Evolutionary conservation across 192 early-diverging fungal species (phyloP), one percentile per base, ranked within the genome.

Genomic region (Coemansia sp.): DNA sequence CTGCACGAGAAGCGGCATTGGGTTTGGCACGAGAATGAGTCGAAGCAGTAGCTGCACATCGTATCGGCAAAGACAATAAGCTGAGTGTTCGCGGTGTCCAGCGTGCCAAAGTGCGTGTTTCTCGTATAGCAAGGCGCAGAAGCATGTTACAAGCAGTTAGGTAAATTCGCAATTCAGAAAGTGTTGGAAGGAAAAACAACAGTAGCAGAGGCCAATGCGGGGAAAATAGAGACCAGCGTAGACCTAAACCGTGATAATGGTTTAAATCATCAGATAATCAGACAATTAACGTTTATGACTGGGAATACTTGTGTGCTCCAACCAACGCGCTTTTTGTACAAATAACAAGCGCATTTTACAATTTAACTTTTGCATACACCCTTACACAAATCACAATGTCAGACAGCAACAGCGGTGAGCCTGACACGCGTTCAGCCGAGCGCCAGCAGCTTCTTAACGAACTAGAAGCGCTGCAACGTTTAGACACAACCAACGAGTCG

Each of bases 401-500:
- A n/a, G 15, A 46, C 42, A 14, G 14, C n/a, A 17, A 46, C 42
- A 46, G 42, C 15, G 25, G 31, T 26, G 53, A 25, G 15, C 31
- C 23, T 9, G 26, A 26, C 53, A 25, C 53, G 24, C 26, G 18
- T 28, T 15, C 37, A 1, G n/a, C 40, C 17, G 58, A 60, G 24
- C 31, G 31, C 31, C 55, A 60, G 8, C 47, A 55, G 56, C n/a
- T 51, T 17, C 51, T 37, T 12, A 56, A 57, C 17, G 73, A 66
- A 44, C 21, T 66, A 24, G 63, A 70, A 26, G 56, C 47, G 28
- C 58, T 69, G 1, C 51, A 42, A 20, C 40, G 51, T 15, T 55
- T 75, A 17, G 61, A 66, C 44, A 59, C 64, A 7, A 50, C 28
- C 14, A 66, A 58, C 58, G 58, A 53, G 40, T 48, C 73, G 0